phyloP scores from a whole-genome alignment of 1,284 basidiomycete genomes.

The Gymnopus androsaceus region DNA sequence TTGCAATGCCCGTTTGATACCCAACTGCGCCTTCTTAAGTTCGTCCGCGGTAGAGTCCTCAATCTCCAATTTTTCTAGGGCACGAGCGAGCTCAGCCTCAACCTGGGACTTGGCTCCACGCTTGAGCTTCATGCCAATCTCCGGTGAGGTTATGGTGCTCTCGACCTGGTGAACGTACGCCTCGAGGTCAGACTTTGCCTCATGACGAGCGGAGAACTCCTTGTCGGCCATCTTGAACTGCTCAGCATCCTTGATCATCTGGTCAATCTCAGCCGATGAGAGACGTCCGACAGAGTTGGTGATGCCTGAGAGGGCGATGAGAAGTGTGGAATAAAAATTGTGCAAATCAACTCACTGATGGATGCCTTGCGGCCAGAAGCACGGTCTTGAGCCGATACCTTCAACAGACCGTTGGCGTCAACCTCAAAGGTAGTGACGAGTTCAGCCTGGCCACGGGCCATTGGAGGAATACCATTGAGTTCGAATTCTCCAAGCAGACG shows the following conservation, averaged over 20 bases:
- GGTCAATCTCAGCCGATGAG: slow-evolving; percentile 91
- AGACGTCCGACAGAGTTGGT: slow-evolving; percentile 96
- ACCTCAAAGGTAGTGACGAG: slow-evolving; percentile 96
- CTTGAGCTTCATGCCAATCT: slow-evolving; percentile 97
- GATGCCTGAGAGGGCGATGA: slow-evolving; percentile 57
- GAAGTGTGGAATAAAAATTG: slow-evolving; percentile 1
- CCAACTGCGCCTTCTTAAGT: slow-evolving; percentile 89
- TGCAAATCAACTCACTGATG: slow-evolving; percentile 68
- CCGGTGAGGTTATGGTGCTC: slow-evolving; percentile 89
- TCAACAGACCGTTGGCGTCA: slow-evolving; percentile 94
- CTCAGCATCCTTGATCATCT: slow-evolving; percentile 98
- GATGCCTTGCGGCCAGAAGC: slow-evolving; percentile 96
- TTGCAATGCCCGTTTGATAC: slow-evolving; percentile 93
- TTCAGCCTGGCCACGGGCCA: slow-evolving; percentile 96
- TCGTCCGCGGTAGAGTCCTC: slow-evolving; percentile 92
- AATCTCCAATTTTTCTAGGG: slow-evolving; percentile 94
- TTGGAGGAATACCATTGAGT: slow-evolving; percentile 94
- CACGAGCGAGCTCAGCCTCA: slow-evolving; percentile 93
- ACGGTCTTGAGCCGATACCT: slow-evolving; percentile 93
- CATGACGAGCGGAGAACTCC: slow-evolving; percentile 94
- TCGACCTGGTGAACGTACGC: slow-evolving; percentile 94
- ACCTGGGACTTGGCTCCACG: slow-evolving; percentile 91
- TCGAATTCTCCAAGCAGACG: slow-evolving; percentile 97
- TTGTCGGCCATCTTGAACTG: slow-evolving; percentile 96
- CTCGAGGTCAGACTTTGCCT: slow-evolving; percentile 96